Conservation (phyloP, 305 asterid genomes). For the Solanum hybrid region DNA sequence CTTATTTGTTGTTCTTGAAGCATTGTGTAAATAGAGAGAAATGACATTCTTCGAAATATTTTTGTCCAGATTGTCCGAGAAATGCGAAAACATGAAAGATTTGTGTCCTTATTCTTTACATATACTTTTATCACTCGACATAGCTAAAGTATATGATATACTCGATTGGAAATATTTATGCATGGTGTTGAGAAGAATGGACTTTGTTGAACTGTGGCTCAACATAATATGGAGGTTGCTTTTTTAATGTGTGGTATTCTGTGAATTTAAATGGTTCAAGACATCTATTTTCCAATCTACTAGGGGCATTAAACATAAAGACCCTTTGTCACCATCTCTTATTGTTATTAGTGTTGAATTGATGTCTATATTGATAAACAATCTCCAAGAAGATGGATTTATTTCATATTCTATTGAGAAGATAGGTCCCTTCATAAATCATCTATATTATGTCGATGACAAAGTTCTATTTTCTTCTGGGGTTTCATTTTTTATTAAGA, state of each 20-base stretch:
- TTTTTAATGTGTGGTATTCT: background rate
- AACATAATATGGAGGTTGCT: background rate
- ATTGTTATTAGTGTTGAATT: background rate
- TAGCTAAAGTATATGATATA: background rate
- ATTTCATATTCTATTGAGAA: background rate
- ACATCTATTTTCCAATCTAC: background rate
- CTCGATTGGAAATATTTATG: background rate
- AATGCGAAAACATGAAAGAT: background rate
- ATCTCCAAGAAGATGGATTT: background rate
- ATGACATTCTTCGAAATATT: background rate
- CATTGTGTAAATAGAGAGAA: background rate
- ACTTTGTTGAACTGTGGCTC: background rate
- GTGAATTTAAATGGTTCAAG: background rate
- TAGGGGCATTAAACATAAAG: background rate
- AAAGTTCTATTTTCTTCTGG: background rate
- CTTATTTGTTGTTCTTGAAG: background rate
- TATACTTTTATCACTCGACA: background rate
- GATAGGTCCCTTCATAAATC: background rate
- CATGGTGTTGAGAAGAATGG: background rate
- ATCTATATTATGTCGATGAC: background rate
- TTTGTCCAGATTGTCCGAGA: background rate
- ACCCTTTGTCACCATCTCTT: background rate
- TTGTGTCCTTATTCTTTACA: background rate
- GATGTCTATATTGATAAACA: background rate
- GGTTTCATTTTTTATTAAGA: background rate